phyloP scores from a whole-genome alignment of 345 rosid species.

The Punica granatum region DNA sequence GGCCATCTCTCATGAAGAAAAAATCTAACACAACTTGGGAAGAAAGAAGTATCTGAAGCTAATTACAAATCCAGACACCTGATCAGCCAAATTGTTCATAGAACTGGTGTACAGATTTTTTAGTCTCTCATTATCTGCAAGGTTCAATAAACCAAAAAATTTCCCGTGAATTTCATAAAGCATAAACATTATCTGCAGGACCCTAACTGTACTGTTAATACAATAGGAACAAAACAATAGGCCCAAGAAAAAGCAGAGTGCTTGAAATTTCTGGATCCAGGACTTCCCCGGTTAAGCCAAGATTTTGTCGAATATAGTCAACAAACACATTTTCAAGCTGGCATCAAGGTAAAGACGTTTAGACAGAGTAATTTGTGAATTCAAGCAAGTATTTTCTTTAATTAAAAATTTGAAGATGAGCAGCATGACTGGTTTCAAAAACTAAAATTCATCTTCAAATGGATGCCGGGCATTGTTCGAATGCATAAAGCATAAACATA shows the following conservation, averaged over 20 bases:
- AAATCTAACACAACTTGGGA: not conserved
- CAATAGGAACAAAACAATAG: too few relatives aligned
- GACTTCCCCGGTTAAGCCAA: not conserved
- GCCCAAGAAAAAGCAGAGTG: too few relatives aligned
- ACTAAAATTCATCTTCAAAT: not conserved
- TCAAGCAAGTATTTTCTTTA: not conserved
- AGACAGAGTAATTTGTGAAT: not conserved
- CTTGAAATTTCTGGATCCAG: too few relatives aligned
- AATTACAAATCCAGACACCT: constrained; percentile 28
- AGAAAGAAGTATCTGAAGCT: not conserved
- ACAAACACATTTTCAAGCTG: not conserved
- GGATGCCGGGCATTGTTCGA: not conserved
- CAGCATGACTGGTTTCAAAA: not conserved
- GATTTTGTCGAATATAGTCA: not conserved
- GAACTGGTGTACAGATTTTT: constrained; percentile 49
- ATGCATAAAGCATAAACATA: too few relatives aligned
- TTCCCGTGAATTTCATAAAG: not conserved
- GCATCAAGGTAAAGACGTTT: not conserved
- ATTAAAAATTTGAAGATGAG: not conserved
- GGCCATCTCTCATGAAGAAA: not conserved
- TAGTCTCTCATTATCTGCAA: constrained; percentile 59
- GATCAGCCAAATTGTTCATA: constrained; percentile 49
- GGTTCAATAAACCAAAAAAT: not conserved
- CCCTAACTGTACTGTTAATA: too few relatives aligned
- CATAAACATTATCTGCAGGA: too few relatives aligned